Base-by-base conservation (phyloP, 108 stramenopile genomes). In the Cyclotella kingstonii region DNA sequence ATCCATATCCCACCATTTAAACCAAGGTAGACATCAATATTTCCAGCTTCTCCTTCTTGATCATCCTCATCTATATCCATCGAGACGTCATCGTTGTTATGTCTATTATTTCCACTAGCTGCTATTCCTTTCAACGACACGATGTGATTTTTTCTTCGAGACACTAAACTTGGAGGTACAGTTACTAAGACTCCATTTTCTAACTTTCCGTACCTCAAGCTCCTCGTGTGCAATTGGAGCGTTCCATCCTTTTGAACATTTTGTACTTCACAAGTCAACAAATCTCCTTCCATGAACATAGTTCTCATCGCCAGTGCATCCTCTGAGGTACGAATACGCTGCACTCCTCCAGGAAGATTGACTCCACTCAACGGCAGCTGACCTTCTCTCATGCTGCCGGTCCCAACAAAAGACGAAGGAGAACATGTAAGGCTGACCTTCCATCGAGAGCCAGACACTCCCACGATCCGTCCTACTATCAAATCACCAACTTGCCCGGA, bases 401-500 rank as follows among this genome's bases (percentile, higher is more conserved):
- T 59, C 48, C 73, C 52, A 22, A 44, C 53, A 33, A 70, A 60
- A n/a, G 73, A 41, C 22, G 82, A 60, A 27, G 60, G 23, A 25
- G 80, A 76, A 30, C 70, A 77, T 10, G 71, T 68, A 27, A 79
- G 63, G 26, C 59, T 64, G 14, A 98, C 95, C 34, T 83, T 91
- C 98, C 98, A 98, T 7, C 91, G 81, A 15, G 89, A 81, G 6
- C 86, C 66, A 17, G 75, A 84, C 4, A 99, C 95, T 26, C 86
- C 84, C 17, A 77, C 56, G 23, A 99, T 81, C n/a, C 95, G 74
- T 5, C 98, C 98, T 2, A 99, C 86, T n/a, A 99, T 87, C 15
- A 98, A 63, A 79, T 99, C 98, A 1, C 98, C 98, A 9, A 96
- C 94, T 46, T 97, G 89, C 15, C 94, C 97, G 35, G 62, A 54